These are phyloP conservation scores for Tylopilus rubrobrunneus DNA, from an alignment of 768 basidiomycete species.

Conservation along the genomic window DNA sequence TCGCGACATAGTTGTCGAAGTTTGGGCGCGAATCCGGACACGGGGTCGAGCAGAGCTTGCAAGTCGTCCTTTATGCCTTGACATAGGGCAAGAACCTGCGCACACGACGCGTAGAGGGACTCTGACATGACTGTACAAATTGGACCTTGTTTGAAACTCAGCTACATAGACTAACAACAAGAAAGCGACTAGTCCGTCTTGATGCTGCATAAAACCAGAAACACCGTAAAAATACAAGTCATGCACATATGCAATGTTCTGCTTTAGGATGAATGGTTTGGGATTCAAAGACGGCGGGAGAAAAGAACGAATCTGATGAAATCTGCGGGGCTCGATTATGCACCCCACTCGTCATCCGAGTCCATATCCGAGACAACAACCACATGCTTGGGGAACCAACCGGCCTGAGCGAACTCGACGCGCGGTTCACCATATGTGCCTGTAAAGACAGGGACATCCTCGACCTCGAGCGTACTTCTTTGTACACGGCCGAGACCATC, in stretches of 20 bases:
- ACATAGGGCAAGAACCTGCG: slow-evolving; percentile 59
- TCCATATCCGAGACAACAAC: slow-evolving; percentile 6
- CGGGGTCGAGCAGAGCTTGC: slow-evolving; percentile 57
- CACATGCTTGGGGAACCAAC: slow-evolving; percentile 56
- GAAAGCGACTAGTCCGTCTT: not conserved
- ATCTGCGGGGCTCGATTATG: slow-evolving; percentile 1
- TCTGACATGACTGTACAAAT: slow-evolving; percentile 22
- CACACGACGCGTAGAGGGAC: slow-evolving; percentile 58
- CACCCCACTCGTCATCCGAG: slow-evolving; percentile 21
- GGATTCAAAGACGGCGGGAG: not conserved
- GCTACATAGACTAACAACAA: not conserved
- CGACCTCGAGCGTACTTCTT: slow-evolving; percentile 61
- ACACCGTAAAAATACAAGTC: not conserved
- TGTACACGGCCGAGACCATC: slow-evolving; percentile 71
- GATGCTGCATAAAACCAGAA: too few relatives aligned
- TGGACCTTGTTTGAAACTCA: not conserved
- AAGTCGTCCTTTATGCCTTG: slow-evolving; percentile 57
- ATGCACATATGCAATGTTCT: not conserved
- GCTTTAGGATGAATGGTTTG: not conserved
- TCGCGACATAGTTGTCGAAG: slow-evolving; percentile 49
- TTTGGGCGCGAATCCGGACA: slow-evolving; percentile 67
- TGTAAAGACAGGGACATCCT: slow-evolving; percentile 65
- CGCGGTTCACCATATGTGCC: slow-evolving; percentile 51
- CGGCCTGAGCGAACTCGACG: slow-evolving; percentile 50
- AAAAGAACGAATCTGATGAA: not conserved